phyloP scores from a whole-genome alignment of 139 green algal genomes.

The Astrephomene gubernaculifera region DNA sequence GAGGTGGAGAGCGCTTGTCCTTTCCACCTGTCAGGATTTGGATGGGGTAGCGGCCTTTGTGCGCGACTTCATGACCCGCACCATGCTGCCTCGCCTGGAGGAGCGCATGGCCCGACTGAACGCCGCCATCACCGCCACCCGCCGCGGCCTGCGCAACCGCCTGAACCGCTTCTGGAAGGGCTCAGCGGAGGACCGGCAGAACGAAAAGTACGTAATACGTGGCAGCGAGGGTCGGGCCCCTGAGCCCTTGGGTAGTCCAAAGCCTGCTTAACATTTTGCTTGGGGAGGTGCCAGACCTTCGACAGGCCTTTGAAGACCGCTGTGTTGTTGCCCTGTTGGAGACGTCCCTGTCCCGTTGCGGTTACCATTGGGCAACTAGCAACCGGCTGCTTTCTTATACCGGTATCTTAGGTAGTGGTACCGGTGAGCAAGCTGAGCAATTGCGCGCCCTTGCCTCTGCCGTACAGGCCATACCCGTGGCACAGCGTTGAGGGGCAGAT shows the following conservation, averaged over 20 bases:
- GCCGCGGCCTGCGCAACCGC: conserved; percentile 91
- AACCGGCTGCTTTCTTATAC: too few relatives aligned
- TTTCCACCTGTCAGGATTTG: conserved; percentile 18
- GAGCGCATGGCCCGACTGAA: conserved; percentile 64
- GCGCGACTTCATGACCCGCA: conserved; percentile 46
- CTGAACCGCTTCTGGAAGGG: conserved; percentile 86
- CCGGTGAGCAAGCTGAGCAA: too few relatives aligned
- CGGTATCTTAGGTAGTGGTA: too few relatives aligned
- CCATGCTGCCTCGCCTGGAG: conserved; percentile 63
- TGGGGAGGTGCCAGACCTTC: too few relatives aligned
- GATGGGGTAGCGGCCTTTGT: conserved; percentile 21
- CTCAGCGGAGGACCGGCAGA: conserved; percentile 37
- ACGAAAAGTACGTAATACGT: conserved; percentile 43
- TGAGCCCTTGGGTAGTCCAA: too few relatives aligned
- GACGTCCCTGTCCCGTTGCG: too few relatives aligned
- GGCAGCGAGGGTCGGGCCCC: neutral
- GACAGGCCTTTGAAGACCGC: too few relatives aligned
- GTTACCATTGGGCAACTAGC: too few relatives aligned
- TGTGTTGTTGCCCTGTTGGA: too few relatives aligned
- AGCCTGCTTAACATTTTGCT: too few relatives aligned
- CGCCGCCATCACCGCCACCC: conserved; percentile 59
- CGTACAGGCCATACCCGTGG: conserved; percentile 54
- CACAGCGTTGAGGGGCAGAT: conserved; percentile 84
- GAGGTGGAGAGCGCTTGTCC: too few relatives aligned
- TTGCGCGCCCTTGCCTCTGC: too few relatives aligned